phyloP scores from a whole-genome alignment of 768 basidiomycete species.

The Lentinula edodes region DNA sequence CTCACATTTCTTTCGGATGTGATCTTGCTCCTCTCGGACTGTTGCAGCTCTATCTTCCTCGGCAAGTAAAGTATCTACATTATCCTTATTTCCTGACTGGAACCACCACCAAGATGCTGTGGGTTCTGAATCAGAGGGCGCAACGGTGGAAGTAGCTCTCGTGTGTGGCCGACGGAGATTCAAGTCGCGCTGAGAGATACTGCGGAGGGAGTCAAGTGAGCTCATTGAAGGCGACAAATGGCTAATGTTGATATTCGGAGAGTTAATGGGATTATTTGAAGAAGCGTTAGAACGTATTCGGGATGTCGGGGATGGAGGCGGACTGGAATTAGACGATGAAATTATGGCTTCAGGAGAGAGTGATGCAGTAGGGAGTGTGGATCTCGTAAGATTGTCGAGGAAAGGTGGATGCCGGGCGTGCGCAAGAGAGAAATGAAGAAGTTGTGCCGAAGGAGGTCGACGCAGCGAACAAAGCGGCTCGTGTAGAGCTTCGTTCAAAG shows the following conservation, averaged over 20 bases:
- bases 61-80: conserved; percentile 37
- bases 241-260: conserved; percentile 28
- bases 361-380: conserved; percentile 59
- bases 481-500: conserved; percentile 40
- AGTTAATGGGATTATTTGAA: conserved; percentile 16
- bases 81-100: conserved; percentile 40
- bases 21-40: conserved; percentile 38
- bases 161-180: conserved; percentile 19
- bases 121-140: conserved; percentile 13
- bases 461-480: conserved; percentile 29
- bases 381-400: conserved; percentile 49
- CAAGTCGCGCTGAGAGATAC: conserved; percentile 28
- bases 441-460: conserved; percentile 32
- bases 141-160: conserved; percentile 18
- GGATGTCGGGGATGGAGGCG: conserved; percentile 5
- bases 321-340: conserved; percentile 6
- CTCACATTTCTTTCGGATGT: conserved; percentile 57
- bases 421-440: conserved; percentile 27
- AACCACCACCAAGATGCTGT: conserved; percentile 46
- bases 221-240: conserved; percentile 38
- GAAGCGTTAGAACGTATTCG: conserved; percentile 5
- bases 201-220: conserved; percentile 57
- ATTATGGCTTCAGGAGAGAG: conserved; percentile 36
- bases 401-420: conserved; percentile 40
- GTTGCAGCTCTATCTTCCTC: conserved; percentile 52